phyloP scores from a whole-genome alignment of 2,329 filamentous ascomycete species.

The Phyllosticta capitalensis region DNA sequence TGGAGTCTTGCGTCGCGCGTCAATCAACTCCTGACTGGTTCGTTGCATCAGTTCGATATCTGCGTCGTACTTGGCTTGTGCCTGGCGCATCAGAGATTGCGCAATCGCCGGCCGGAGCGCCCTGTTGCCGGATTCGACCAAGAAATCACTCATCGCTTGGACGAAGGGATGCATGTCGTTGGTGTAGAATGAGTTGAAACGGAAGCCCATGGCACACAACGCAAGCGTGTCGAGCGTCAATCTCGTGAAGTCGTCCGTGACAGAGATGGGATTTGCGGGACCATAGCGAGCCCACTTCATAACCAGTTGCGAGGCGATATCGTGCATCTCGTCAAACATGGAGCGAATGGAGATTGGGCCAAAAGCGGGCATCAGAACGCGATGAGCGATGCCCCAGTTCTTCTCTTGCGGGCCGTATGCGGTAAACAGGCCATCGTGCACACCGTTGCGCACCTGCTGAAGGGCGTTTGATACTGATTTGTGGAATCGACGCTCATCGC shows the following conservation, averaged over 20 bases:
- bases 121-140: conserved; percentile 27
- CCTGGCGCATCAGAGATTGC: conserved; percentile 26
- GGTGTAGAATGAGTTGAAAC: conserved; percentile 33
- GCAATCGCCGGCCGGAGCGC: conserved; percentile 22
- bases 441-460: conserved; percentile 26
- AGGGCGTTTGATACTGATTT: conserved; percentile 23
- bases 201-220: conserved; percentile 31
- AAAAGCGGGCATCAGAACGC: conserved; percentile 58
- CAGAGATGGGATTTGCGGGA: conserved; percentile 22
- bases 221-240: conserved; percentile 30
- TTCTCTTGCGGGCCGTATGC: conserved; percentile 28
- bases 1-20: conserved; percentile 45
- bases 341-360: conserved; percentile 56
- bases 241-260: conserved; percentile 30
- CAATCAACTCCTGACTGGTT: conserved; percentile 48
- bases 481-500: conserved; percentile 27
- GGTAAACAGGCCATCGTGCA: conserved; percentile 33
- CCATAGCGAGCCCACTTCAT: conserved; percentile 58
- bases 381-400: conserved; percentile 48
- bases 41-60: conserved; percentile 46
- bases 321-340: conserved; percentile 53
- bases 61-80: conserved; percentile 41
- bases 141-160: conserved; percentile 29
- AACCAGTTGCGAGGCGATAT: conserved; percentile 55
- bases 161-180: conserved; percentile 29